A percentile compares a stretch with the other conserved stretches of the same genome.
Evolutionary conservation across 2,329 filamentous ascomycete species (phyloP).

Genomic region (Emericellopsis cladophorae): DNA sequence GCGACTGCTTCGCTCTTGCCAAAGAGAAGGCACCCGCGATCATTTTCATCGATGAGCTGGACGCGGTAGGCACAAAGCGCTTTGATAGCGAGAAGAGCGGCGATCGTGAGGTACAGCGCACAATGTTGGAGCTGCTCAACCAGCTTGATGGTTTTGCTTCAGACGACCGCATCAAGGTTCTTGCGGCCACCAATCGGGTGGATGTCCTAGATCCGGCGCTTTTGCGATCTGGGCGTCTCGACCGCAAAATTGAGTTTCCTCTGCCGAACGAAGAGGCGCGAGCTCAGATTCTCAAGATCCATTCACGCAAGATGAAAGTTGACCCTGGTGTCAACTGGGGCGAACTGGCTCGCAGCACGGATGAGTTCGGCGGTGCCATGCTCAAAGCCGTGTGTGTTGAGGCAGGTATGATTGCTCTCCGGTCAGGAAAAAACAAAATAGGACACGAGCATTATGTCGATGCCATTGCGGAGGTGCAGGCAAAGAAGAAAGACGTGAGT

Average conservation of each 20-base stretch:
- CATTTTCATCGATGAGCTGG: conserved; percentile 98
- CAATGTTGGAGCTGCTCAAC: conserved; percentile 97
- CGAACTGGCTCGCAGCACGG: conserved; percentile 88
- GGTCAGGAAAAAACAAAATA: conserved; percentile 91
- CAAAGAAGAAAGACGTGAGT: conserved; percentile 83
- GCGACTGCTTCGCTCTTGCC: conserved; percentile 92
- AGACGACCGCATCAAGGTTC: conserved; percentile 91
- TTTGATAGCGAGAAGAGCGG: conserved; percentile 98
- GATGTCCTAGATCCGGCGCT: conserved; percentile 89
- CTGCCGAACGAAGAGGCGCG: conserved; percentile 95
- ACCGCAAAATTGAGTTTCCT: conserved; percentile 97
- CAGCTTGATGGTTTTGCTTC: conserved; percentile 97
- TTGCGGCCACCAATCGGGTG: conserved; percentile 88
- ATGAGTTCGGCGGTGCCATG: conserved; percentile 96
- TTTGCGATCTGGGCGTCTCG: conserved; percentile 80
- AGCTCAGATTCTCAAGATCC: conserved; percentile 93
- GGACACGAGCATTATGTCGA: conserved; percentile 98
- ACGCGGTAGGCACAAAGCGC: conserved; percentile 96
- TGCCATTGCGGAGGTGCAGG: conserved; percentile 90
- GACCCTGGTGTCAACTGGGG: conserved; percentile 90
- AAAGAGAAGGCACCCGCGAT: conserved; percentile 99
- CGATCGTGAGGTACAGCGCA: conserved; percentile 94
- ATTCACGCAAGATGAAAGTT: conserved; percentile 96
- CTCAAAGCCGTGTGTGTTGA: conserved; percentile 98
- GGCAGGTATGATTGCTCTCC: conserved; percentile 95